phyloP scores from a whole-genome alignment of 805 yeast species.

The Schwanniomyces sp. region DNA sequence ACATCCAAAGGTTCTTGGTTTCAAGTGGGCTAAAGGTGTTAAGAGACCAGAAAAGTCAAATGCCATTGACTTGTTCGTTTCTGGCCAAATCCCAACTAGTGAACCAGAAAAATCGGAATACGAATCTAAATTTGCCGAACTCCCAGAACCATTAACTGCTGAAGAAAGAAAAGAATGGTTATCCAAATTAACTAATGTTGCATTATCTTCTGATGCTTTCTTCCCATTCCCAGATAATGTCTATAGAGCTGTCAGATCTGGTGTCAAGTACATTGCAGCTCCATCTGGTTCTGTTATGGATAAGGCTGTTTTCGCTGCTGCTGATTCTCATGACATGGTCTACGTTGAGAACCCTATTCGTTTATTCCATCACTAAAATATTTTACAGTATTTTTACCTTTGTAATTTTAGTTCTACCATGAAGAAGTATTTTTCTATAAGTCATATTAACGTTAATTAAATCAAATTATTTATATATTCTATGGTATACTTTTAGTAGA shows the following conservation, averaged over 20 bases:
- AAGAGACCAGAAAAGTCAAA: constrained; percentile 98
- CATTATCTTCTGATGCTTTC: constrained; percentile 96
- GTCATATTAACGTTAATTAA: background rate
- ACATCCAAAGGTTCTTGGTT: constrained; percentile 88
- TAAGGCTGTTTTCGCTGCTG: constrained; percentile 92
- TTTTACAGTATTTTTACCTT: background rate
- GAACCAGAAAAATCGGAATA: constrained; percentile 94
- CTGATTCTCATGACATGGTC: constrained; percentile 85
- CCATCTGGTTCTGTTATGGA: constrained; percentile 98
- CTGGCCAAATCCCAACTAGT: constrained; percentile 84
- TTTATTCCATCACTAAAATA: constrained; percentile 86
- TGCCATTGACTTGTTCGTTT: constrained; percentile 92
- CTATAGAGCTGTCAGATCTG: constrained; percentile 94
- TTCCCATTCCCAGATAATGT: constrained; percentile 99
- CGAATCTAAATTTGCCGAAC: constrained; percentile 78
- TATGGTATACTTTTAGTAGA: background rate
- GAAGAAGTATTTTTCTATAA: background rate
- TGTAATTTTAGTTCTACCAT: constrained; percentile 3
- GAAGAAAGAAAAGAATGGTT: constrained; percentile 90
- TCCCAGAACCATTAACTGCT: constrained; percentile 81
- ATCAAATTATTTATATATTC: background rate
- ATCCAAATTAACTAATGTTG: constrained; percentile 75
- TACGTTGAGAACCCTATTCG: constrained; percentile 97
- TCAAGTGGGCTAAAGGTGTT: constrained; percentile 97
- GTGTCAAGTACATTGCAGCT: constrained; percentile 95